These are phyloP conservation scores for Leccinum olivaceopallidum DNA, from an alignment of 768 basidiomycete species.

Conservation along the genomic window DNA sequence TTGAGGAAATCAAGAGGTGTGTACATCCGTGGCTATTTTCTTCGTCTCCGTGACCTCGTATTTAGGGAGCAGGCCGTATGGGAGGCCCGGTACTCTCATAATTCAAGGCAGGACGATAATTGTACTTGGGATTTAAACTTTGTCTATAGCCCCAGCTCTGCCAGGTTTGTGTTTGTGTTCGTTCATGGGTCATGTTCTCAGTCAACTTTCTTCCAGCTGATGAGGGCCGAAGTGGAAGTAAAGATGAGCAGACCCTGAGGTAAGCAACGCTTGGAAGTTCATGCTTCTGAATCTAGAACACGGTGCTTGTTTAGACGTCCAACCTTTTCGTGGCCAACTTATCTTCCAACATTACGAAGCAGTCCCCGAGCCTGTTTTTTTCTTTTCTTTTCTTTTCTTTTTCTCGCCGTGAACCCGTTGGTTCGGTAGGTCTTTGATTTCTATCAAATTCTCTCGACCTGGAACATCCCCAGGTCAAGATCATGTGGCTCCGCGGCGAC, in stretches of 20 bases:
- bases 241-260: constrained; percentile 89
- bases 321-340: constrained; percentile 96
- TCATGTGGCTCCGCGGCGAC: no score
- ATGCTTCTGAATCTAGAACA: constrained; percentile 3
- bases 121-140: background rate
- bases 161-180: constrained; percentile 55
- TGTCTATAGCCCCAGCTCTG: constrained; percentile 62
- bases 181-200: constrained; percentile 1
- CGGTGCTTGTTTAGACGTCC: constrained; percentile 61
- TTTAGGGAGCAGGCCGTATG: constrained; percentile 90
- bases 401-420: no score
- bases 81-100: constrained; percentile 78
- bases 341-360: constrained; percentile 84
- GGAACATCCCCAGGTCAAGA: no score
- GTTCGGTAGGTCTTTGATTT: no score
- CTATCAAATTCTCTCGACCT: no score
- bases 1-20: constrained; percentile 95
- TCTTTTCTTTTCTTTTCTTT: no score
- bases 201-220: constrained; percentile 52
- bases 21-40: constrained; percentile 9
- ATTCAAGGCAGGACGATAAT: constrained; percentile 13
- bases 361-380: no score
- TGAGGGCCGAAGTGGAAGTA: constrained; percentile 87
- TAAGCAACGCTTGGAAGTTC: constrained; percentile 32
- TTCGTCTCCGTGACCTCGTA: constrained; percentile 3